Percentiles rank a stretch among this genome's conserved stretches.
Conservation (phyloP, 768 basidiomycete genomes). For the Tylopilus rubrobrunneus region DNA sequence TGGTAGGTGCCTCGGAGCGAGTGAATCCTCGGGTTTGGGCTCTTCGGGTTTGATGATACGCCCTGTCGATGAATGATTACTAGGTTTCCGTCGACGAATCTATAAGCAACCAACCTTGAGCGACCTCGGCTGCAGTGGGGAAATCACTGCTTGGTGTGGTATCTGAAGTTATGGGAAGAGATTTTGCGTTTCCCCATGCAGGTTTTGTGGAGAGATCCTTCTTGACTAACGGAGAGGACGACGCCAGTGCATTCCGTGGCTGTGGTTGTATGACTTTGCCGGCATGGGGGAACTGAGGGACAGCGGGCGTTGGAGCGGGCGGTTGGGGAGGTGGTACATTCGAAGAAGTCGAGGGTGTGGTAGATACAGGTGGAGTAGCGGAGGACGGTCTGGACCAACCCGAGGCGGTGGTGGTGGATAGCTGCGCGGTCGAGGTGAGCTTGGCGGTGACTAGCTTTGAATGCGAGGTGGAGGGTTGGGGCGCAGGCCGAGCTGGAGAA, state of each 20-base stretch:
- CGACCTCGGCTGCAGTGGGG: constrained; percentile 95
- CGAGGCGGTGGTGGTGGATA: constrained; percentile 53
- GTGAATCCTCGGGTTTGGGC: constrained; percentile 51
- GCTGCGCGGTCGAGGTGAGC: constrained; percentile 63
- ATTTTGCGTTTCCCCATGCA: constrained; percentile 69
- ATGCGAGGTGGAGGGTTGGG: constrained; percentile 55
- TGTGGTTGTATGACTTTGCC: constrained; percentile 68
- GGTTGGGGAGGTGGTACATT: constrained; percentile 44
- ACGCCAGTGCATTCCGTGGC: constrained; percentile 40
- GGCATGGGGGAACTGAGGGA: constrained; percentile 51
- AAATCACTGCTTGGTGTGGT: constrained; percentile 63
- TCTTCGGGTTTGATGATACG: constrained; percentile 26
- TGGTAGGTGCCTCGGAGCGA: constrained; percentile 41
- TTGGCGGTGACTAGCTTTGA: constrained; percentile 86
- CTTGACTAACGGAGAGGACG: constrained; percentile 33
- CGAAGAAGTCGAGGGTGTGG: constrained; percentile 45
- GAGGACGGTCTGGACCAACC: constrained; percentile 83
- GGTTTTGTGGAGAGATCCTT: constrained; percentile 41
- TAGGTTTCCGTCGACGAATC: background rate
- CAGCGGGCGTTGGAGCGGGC: constrained; percentile 36
- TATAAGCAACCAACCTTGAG: constrained; percentile 55
- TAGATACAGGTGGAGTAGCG: constrained; percentile 56
- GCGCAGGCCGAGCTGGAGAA: constrained; percentile 52
- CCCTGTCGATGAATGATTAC: constrained; percentile 19
- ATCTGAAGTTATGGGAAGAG: constrained; percentile 34